These are phyloP conservation scores for Mitragyna speciosa DNA, from an alignment of 257 asterid species.

Conservation along the genomic window DNA sequence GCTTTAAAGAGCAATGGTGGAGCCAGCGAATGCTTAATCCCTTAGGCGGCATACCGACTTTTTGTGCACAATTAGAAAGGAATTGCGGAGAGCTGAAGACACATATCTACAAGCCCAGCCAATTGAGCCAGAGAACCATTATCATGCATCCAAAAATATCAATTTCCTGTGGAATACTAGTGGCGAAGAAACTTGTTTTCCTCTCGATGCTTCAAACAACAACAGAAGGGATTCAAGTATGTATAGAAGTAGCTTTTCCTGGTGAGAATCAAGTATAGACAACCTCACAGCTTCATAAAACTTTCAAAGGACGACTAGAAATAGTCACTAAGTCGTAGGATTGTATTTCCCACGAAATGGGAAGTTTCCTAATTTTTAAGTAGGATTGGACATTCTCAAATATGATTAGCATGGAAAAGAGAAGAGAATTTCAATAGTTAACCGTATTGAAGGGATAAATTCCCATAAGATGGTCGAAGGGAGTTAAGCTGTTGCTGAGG, in stretches of 20 bases:
- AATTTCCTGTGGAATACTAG: slow-evolving; percentile 90
- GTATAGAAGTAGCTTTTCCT: slow-evolving; percentile 7
- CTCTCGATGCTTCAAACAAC: slow-evolving; percentile 33
- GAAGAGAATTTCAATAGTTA: neutral
- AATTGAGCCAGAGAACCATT: slow-evolving; percentile 52
- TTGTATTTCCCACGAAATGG: neutral
- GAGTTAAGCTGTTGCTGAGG: neutral
- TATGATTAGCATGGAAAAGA: neutral
- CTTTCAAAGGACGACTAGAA: neutral
- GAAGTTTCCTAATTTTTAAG: neutral
- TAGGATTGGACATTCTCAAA: neutral
- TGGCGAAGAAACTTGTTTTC: slow-evolving; percentile 81
- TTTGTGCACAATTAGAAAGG: slow-evolving; percentile 68
- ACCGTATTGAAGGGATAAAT: neutral
- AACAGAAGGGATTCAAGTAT: slow-evolving; percentile 19
- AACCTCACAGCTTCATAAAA: neutral
- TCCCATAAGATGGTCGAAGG: neutral
- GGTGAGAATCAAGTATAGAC: neutral
- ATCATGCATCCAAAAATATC: slow-evolving; percentile 59
- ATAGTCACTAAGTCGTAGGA: neutral
- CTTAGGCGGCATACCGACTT: slow-evolving; percentile 63
- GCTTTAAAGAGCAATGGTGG: slow-evolving; percentile 64
- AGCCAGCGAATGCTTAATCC: slow-evolving; percentile 68
- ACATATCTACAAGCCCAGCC: slow-evolving; percentile 59
- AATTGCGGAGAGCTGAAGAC: slow-evolving; percentile 71